Percentiles rank a stretch among this genome's conserved stretches.
Evolutionary conservation across 352 stramenopile genomes (phyloP).

Genomic region (Poterioochromonas sp.): DNA sequence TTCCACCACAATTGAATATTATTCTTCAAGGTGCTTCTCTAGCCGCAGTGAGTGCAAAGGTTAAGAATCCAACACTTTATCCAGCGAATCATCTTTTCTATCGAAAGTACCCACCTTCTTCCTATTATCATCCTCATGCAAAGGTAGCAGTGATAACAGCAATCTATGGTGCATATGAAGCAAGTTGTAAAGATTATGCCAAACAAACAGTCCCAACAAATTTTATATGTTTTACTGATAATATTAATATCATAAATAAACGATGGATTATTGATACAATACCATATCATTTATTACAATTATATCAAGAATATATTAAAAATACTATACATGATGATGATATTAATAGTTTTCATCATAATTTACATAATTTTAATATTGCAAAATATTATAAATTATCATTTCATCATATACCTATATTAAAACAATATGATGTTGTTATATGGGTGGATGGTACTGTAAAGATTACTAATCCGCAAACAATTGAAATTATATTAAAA

Average conservation of each 20-base stretch:
- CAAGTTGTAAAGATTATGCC: background rate
- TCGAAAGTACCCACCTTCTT: background rate
- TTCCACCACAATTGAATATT: no score
- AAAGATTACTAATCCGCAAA: background rate
- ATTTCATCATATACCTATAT: background rate
- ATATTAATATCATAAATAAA: no score
- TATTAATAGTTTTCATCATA: background rate
- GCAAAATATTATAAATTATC: constrained; percentile 14
- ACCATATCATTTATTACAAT: background rate
- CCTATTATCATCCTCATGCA: background rate
- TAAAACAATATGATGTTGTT: background rate
- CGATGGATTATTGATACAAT: background rate
- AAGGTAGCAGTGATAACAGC: constrained; percentile 6
- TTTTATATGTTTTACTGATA: background rate
- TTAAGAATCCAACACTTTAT: no score
- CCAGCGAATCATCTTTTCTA: no score
- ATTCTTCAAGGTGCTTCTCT: no score
- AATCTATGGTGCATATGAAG: background rate
- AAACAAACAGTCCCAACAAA: background rate
- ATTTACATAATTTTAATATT: background rate
- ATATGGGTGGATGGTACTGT: constrained; percentile 11
- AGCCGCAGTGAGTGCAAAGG: no score
- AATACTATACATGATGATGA: background rate
- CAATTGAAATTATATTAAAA: background rate
- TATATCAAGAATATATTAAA: background rate